phyloP scores from a whole-genome alignment of 345 rosid genomes.

The Salix viminalis region DNA sequence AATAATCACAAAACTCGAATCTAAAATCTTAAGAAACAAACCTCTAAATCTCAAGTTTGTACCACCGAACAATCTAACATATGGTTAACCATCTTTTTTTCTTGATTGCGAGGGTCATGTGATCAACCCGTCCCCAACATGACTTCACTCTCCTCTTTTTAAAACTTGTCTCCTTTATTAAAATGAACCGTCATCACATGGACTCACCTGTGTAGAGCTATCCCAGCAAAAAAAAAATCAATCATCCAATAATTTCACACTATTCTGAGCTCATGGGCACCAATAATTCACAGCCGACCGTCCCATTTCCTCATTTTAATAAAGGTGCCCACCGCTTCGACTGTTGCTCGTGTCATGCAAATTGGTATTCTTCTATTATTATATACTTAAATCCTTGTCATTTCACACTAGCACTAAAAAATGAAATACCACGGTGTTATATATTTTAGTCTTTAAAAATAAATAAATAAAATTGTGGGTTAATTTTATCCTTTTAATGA shows the following conservation, averaged over 20 bases:
- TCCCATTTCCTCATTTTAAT: conserved; percentile 11
- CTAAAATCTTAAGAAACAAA: too few relatives aligned
- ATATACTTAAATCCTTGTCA: too few relatives aligned
- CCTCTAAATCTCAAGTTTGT: too few relatives aligned
- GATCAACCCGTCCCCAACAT: conserved; percentile 25
- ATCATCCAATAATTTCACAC: conserved; percentile 25
- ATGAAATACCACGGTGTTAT: too few relatives aligned
- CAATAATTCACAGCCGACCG: conserved; percentile 30
- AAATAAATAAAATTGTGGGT: too few relatives aligned
- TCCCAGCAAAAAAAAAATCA: neutral
- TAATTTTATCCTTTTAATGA: too few relatives aligned
- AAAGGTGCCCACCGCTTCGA: conserved; percentile 17
- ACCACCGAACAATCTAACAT: too few relatives aligned
- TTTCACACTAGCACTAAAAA: too few relatives aligned
- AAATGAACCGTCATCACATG: conserved; percentile 33
- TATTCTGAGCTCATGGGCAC: conserved; percentile 13
- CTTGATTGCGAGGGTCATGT: conserved; percentile 21
- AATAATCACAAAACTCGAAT: too few relatives aligned
- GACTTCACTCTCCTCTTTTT: conserved; percentile 1
- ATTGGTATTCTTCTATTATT: neutral
- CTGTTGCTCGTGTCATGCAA: neutral
- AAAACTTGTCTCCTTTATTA: conserved; percentile 9
- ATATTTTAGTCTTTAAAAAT: too few relatives aligned
- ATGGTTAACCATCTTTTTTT: neutral
- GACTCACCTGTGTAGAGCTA: conserved; percentile 28